Evolutionary conservation across 1,284 basidiomycete species (phyloP), one percentile per base, ranked within the genome.

Genomic region (Neonothopanus nambi): DNA sequence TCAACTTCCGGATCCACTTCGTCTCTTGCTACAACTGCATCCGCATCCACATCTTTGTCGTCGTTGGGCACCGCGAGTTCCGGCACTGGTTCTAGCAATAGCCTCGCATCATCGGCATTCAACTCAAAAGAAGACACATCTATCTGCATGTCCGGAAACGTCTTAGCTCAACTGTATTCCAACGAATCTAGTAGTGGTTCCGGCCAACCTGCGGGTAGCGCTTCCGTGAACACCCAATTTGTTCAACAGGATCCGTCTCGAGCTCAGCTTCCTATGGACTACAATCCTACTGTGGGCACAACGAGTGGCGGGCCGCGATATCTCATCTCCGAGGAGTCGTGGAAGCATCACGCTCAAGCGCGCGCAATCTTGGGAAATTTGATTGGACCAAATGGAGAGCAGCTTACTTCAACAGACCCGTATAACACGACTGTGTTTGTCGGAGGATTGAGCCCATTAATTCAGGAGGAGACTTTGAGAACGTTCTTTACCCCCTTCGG

Each of bases 341-440:
- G 87, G 88, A 89, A 87, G 68, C 87, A 91, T 61, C 86, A 89
- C 54, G 84, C 83, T 3, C 88, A 89, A 66, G 89, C 87, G 41
- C 82, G 87, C 13, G 88, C 87, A 3, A 89, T 91, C 56, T 70
- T 90, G 54, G 85, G 86, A 8, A 91, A 89, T 62, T 71, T 91
- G 18, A 90, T 91, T 44, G 89, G 89, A 17, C 89, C 88, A 0
- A 90, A 91, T 59, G 90, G 88, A 41, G 90, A 91, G 67, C 89
- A 90, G 62, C 76, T 92, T 57, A 89, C 89, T 50, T 86, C 87
- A 24, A 88, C 87, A 8, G 93, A 95, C 63, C 92, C 91, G 8
- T 92, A 93, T 66, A 95, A 95, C 63, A 94, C 92, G 13, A 95
- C 93, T 4, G 92, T 95, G 1, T 95, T 95, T 61, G 93, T 95